Evolutionary conservation across 2,329 filamentous ascomycete genomes (phyloP).

Genomic region (Sarocladium strictum): DNA sequence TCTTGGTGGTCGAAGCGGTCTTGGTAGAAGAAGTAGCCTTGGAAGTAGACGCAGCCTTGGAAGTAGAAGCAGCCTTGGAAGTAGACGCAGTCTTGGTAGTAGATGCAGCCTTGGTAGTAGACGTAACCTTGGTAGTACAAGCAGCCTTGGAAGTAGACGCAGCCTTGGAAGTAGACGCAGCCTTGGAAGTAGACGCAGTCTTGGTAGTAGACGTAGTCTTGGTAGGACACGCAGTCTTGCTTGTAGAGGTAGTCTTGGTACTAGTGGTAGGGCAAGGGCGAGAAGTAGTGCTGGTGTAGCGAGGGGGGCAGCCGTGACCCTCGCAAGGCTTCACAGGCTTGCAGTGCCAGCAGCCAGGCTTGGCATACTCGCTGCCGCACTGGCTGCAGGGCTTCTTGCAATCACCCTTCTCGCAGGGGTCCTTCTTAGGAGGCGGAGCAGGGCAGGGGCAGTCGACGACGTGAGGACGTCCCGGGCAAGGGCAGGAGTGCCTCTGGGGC

Average conservation of each 20-base stretch:
- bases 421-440: conserved; percentile 4
- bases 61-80: neutral
- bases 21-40: neutral
- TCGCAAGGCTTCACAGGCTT: conserved; percentile 17
- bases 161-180: neutral
- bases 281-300: neutral
- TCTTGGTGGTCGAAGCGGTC: neutral
- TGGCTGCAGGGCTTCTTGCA: conserved; percentile 21
- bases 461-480: neutral
- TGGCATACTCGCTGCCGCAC: conserved; percentile 21
- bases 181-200: too few species aligned
- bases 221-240: neutral
- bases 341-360: conserved; percentile 25
- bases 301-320: conserved; percentile 13
- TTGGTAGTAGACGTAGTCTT: neutral
- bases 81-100: neutral
- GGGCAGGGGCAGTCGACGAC: neutral
- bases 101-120: too few species aligned
- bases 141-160: neutral
- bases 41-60: neutral
- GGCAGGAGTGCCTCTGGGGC: neutral
- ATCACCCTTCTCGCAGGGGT: conserved; percentile 9
- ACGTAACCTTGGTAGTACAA: neutral
- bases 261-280: neutral
- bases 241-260: neutral